phyloP scores from a whole-genome alignment of 192 early-diverging fungal species.

The Gryganskiella cystojenkinii region DNA sequence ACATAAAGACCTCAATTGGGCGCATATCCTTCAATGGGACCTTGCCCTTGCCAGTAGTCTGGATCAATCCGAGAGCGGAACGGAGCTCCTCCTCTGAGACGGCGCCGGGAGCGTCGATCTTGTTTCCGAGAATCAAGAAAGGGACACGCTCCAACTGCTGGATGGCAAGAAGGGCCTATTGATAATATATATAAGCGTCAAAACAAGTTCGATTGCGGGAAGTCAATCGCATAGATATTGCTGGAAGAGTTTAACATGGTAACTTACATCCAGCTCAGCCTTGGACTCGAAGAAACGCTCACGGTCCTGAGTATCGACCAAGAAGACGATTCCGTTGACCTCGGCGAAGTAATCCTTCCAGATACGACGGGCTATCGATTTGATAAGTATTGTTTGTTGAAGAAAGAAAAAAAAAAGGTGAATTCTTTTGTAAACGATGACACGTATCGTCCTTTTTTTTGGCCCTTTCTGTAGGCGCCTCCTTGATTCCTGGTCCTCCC shows the following conservation, averaged over 20 bases:
- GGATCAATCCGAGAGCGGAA: constrained; percentile 88
- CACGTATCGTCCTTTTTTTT: no score
- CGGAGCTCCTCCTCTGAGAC: constrained; percentile 94
- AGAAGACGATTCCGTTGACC: constrained; percentile 97
- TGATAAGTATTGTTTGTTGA: no score
- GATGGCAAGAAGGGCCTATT: constrained; percentile 87
- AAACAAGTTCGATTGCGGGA: neutral
- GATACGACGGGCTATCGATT: constrained; percentile 82
- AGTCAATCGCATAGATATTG: neutral
- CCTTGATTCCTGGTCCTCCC: constrained; percentile 14
- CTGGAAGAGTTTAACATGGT: neutral
- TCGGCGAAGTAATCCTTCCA: constrained; percentile 99
- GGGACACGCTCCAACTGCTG: constrained; percentile 93
- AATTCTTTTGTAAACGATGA: neutral
- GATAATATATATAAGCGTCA: constrained; percentile 3
- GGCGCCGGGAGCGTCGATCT: constrained; percentile 95
- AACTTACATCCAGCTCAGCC: constrained; percentile 90
- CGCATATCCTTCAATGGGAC: constrained; percentile 92
- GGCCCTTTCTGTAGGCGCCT: no score
- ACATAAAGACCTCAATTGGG: constrained; percentile 99
- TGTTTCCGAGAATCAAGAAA: constrained; percentile 98
- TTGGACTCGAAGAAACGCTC: constrained; percentile 90
- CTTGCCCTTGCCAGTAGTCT: constrained; percentile 99
- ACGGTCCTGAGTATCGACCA: constrained; percentile 93
- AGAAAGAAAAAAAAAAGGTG: neutral